A percentile compares a stretch with the other conserved stretches of the same genome.
Evolutionary conservation across 176 grass and related monocot genomes (phyloP).

Genomic region (Alloteropsis semialata): DNA sequence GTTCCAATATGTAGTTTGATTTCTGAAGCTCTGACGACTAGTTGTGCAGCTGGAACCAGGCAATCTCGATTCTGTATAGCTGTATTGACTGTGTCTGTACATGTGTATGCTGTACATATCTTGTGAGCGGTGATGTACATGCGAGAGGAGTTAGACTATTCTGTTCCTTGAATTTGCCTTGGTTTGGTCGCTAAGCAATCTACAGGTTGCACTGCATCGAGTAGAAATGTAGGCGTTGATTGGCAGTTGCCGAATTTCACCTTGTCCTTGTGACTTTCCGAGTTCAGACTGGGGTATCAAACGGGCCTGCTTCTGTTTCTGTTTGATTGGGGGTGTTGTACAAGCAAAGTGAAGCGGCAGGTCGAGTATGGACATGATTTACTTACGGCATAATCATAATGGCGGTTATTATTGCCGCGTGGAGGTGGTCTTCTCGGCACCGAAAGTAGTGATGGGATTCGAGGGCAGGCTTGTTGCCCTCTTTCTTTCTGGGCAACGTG

Average conservation of each 20-base stretch:
- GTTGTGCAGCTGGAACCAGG: not conserved
- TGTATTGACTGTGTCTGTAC: not conserved
- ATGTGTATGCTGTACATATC: not conserved
- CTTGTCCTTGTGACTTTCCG: not conserved
- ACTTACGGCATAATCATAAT: not conserved
- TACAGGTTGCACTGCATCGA: not conserved
- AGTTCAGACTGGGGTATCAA: not conserved
- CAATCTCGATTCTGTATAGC: not conserved
- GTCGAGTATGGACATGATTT: slow-evolving; percentile 12
- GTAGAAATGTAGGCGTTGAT: not conserved
- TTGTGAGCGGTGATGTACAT: not conserved
- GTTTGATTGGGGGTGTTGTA: slow-evolving; percentile 5
- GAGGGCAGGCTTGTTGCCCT: not conserved
- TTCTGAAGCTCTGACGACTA: not conserved
- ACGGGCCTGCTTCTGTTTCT: not conserved
- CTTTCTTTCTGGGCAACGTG: not conserved
- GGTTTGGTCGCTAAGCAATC: slow-evolving; percentile 29
- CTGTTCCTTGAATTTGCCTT: not conserved
- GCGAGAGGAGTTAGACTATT: not conserved
- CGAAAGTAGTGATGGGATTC: not conserved
- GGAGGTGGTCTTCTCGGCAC: not conserved
- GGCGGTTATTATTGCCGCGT: slow-evolving; percentile 15
- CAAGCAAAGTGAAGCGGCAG: slow-evolving; percentile 1
- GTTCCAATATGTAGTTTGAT: not conserved
- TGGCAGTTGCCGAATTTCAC: not conserved